Base-by-base conservation (phyloP, 768 basidiomycete genomes). In the Mycena metata region DNA sequence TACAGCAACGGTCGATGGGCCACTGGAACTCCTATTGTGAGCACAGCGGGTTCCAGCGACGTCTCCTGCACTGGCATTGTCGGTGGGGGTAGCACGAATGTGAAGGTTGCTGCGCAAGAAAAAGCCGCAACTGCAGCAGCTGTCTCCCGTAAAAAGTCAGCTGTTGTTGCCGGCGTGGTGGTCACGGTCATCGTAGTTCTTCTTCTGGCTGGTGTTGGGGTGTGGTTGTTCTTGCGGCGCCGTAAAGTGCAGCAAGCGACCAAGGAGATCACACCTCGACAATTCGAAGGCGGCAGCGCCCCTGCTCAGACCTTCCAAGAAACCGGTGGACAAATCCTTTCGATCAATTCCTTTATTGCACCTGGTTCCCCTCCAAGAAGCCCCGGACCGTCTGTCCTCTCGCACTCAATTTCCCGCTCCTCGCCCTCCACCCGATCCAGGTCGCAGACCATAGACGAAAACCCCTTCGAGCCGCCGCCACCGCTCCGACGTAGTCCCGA, bases 1-100 rank as follows among this genome's bases (percentile, higher is more conserved):
- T 55, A 45, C 69, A 86, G 84, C n/a, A 79, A 78, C 36, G 83
- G 82, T 13, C 75, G 75, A 42, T 80, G 80, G 77, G 82, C 79
- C 5, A 57, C 67, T 39, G 76, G 78, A 45, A 78, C 77, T n/a
- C 76, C 77, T 6, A 69, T 75, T 19, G 74, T 79, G 21, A 69
- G 60, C 2, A 79, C 77, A 6, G 42, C 36, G 73, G 78, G 81
- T 9, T 78, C 80, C 17, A 66, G 69, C 11, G 75, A 84, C 67
- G 71, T 75, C 2, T 52, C 52, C 19, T 86, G 84, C 62, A 62
- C 55, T 3, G 79, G 80, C 4, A 72, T 81, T 0, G 69, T 73
- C 39, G 39, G 39, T 15, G 39, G 39, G 39, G 39, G 39, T 21
- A 81, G 80, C 46, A 56, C 70, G 3, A 78, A 79, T 56, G 67